Conservation (phyloP, 2,329 filamentous ascomycete species). For the Colletotrichum abscissum region DNA sequence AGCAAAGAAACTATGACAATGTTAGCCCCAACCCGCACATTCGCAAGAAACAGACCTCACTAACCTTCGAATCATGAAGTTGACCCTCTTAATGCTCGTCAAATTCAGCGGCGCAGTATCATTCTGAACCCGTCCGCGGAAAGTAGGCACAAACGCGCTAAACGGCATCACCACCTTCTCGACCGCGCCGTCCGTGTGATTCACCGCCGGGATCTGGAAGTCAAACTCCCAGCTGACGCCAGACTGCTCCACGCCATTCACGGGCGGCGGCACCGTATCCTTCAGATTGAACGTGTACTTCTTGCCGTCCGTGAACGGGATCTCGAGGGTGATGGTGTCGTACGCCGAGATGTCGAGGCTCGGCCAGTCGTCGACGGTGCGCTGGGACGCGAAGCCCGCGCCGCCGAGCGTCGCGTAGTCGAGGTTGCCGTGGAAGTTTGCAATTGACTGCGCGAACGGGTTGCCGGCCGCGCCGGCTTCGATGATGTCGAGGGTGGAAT, state of each 20-base stretch:
- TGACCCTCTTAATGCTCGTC: conserved; percentile 71
- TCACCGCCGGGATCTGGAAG: conserved; percentile 55
- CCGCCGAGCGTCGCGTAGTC: conserved; percentile 81
- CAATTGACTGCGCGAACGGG: conserved; percentile 40
- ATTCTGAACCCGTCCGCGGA: conserved; percentile 73
- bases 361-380: conserved; percentile 67
- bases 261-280: conserved; percentile 69
- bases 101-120: conserved; percentile 70
- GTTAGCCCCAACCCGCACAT: background rate
- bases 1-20: conserved; percentile 75
- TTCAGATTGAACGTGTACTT: conserved; percentile 81
- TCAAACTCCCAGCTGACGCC: conserved; percentile 80
- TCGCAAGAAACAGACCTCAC: conserved; percentile 28
- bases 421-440: conserved; percentile 75
- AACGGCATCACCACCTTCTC: conserved; percentile 68
- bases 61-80: conserved; percentile 85
- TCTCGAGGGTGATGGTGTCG: conserved; percentile 68
- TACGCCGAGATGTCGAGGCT: conserved; percentile 73
- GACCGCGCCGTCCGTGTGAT: conserved; percentile 39
- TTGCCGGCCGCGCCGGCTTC: conserved; percentile 38
- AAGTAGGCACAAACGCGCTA: conserved; percentile 75
- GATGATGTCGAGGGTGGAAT: conserved; percentile 57
- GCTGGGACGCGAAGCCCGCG: conserved; percentile 84
- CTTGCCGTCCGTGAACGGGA: conserved; percentile 69
- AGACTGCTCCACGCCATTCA: conserved; percentile 76